Conservation (phyloP, 257 asterid species). For the Phtheirospermum japonicum region DNA sequence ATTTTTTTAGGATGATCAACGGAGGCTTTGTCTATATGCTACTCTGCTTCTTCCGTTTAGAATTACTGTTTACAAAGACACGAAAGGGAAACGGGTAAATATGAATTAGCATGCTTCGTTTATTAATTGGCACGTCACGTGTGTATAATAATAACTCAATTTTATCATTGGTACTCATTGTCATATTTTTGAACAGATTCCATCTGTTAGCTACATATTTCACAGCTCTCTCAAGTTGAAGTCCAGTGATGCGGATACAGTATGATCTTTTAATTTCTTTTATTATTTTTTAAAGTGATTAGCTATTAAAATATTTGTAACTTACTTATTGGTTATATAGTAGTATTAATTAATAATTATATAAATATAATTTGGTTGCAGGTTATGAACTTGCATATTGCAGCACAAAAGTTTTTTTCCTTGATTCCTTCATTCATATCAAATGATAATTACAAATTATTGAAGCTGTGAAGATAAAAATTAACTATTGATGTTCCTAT, state of each 20-base stretch:
- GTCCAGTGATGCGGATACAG: conserved; percentile 67
- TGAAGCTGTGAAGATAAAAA: conserved; percentile 55
- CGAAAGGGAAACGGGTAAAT: too few species aligned
- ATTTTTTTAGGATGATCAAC: too few species aligned
- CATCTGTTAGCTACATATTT: conserved; percentile 56
- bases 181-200: conserved; percentile 45
- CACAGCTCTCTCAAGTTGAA: conserved; percentile 76
- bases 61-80: too few species aligned
- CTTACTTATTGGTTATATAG: neutral
- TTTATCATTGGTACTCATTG: neutral
- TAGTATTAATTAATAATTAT: neutral
- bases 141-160: too few species aligned
- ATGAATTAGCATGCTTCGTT: too few species aligned
- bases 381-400: too few species aligned
- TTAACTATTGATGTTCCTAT: conserved; percentile 52
- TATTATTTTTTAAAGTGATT: neutral
- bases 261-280: conserved; percentile 29
- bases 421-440: conserved; percentile 55
- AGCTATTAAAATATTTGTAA: neutral
- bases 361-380: conserved; percentile 30
- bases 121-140: too few species aligned
- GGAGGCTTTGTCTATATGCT: too few species aligned
- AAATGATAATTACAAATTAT: conserved; percentile 40
- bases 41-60: too few species aligned
- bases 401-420: too few species aligned